Evolutionary conservation across 2,329 filamentous ascomycete genomes (phyloP), one percentile per base, ranked within the genome.

Genomic region (Orbilia quercus): DNA sequence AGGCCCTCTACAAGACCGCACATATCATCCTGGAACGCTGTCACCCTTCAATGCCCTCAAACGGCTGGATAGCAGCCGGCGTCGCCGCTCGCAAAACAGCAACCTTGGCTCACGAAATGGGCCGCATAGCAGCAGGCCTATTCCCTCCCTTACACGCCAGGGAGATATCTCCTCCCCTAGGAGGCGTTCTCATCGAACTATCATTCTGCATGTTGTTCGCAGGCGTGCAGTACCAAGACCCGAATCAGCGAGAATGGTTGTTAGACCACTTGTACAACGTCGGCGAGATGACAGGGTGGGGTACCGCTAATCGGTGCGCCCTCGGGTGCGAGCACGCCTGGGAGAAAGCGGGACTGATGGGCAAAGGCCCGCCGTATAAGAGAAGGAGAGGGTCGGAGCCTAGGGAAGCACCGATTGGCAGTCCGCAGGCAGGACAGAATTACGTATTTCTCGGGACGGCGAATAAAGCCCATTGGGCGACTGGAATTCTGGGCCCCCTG

Each of bases 41-140:
- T 0, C 93, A 97, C 76, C 95, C 95, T 0, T 87, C 86, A 22
- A 97, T 97, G 92, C 94, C 93, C 0, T 92, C 94, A 0, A 89
- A 93, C 7, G 90, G 92, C 36, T 92, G 96, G 87, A 87, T 92
- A 77, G 92, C 95, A 1, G 92, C 92, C 0, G 90, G 89, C 6
- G 85, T 96, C 75, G 88, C 90, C 7, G 91, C 92, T 0, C 83
- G 83, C 12, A 86, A 90, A 54, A 97, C 94, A 0, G 86, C 85
- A 1, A 82, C 82, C 0, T 90, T 88, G 80, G 91, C 92, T 0
- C 88, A 88, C 73, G 85, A 89, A 75, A 88, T 97, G 69, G 93
- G 92, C 6, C 88, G 90, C 20, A 94, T 98, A 64, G 86, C 88
- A 1, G 91, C 90, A 0, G 93, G 93, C 0, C 80, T 91, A 47